phyloP scores from a whole-genome alignment of 164 flowering plant species.

The Magnolia officinalis region DNA sequence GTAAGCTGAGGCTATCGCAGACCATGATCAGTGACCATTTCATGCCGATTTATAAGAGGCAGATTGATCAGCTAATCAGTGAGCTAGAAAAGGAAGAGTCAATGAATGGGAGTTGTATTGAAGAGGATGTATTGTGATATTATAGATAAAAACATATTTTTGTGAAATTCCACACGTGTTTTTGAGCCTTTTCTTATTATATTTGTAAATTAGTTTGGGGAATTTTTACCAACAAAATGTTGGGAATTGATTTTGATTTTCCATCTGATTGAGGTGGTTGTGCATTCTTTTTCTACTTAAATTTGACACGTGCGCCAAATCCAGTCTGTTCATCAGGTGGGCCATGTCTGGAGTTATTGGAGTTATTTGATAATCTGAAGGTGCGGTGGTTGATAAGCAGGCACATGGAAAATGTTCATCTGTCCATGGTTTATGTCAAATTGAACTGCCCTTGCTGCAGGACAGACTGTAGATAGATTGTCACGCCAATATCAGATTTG shows the following conservation, averaged over 20 bases:
- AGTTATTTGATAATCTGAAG: too few relatives aligned
- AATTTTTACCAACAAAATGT: neutral
- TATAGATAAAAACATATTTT: neutral
- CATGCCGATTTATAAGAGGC: slow-evolving; percentile 88
- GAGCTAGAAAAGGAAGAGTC: slow-evolving; percentile 50
- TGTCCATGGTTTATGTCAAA: too few relatives aligned
- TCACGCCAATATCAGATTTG: too few relatives aligned
- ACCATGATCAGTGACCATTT: slow-evolving; percentile 90
- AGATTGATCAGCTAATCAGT: slow-evolving; percentile 66
- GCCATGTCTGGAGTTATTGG: too few relatives aligned
- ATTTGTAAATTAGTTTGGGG: neutral
- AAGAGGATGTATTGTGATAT: slow-evolving; percentile 1
- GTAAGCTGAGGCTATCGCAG: slow-evolving; percentile 80
- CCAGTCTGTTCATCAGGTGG: too few relatives aligned
- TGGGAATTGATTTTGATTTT: neutral
- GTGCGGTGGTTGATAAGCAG: too few relatives aligned
- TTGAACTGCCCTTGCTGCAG: too few relatives aligned
- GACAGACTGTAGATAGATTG: too few relatives aligned
- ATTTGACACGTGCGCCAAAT: too few relatives aligned
- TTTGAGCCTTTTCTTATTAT: neutral
- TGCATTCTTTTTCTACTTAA: neutral
- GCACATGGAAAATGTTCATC: too few relatives aligned
- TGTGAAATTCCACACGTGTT: neutral
- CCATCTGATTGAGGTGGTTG: neutral
- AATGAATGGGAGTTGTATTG: neutral